A percentile compares a stretch with the other conserved stretches of the same genome.
Conservation (phyloP, 257 asterid genomes). For the Salvia miltiorrhiza region DNA sequence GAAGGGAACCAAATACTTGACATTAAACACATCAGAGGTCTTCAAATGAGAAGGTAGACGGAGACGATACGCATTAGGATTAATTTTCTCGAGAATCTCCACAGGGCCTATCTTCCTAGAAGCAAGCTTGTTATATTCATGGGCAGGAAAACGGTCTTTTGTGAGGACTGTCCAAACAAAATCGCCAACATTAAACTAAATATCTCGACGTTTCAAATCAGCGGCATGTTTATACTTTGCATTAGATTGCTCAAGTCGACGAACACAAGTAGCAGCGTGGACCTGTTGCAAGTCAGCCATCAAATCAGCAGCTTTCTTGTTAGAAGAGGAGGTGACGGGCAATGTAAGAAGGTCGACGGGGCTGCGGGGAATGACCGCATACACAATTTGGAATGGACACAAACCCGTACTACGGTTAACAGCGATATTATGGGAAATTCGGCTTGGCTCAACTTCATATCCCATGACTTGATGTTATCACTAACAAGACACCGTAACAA, state of each 20-base stretch:
- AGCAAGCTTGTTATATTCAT: background rate
- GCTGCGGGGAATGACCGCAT: background rate
- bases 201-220: background rate
- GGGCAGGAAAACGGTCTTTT: background rate
- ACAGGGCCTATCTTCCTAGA: too few relatives aligned
- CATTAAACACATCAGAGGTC: background rate
- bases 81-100: background rate
- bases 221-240: background rate
- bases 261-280: background rate
- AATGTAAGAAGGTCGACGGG: background rate
- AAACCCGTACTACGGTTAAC: background rate
- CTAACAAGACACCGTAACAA: background rate
- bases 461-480: background rate
- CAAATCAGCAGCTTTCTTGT: background rate
- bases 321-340: background rate
- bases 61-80: background rate
- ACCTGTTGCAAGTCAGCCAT: background rate
- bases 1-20: background rate
- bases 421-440: background rate
- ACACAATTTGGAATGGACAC: background rate
- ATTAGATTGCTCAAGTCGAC: background rate
- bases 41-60: background rate
- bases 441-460: background rate
- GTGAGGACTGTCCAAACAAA: background rate
- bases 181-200: background rate